Evolutionary conservation across 2,329 filamentous ascomycete genomes (phyloP), one percentile per base, ranked within the genome.

Genomic region (Myriosclerotinia scirpicola): DNA sequence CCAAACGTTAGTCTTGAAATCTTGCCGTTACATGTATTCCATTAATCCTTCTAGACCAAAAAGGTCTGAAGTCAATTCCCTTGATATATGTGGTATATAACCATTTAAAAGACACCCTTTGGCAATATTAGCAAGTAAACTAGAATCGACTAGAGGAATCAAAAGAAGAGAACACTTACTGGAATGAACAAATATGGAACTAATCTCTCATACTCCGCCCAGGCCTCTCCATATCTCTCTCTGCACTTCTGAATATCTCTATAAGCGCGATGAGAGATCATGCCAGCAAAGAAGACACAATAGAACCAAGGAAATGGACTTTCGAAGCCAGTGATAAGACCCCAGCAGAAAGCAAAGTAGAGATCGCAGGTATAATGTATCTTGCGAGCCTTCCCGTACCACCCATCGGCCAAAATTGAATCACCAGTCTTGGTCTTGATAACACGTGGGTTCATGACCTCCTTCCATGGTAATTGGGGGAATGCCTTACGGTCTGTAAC

Each of bases 231-330:
- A 78, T 96, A 96, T 82, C 91, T 93, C 73, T 82, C 82, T 65
- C 85, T 84, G 79, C 92, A 96, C 70, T 88, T 83, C 76, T 90
- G 82, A 68, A 93, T 91, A 75, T 96, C 92, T 68, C 92, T 84
- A 71, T 81, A 81, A 5, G 91, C 89, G 67, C 92, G 89, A 78
- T 96, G 92, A 12, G 87, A 82, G 74, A 95, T 94, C 91, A 94
- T 94, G 72, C 80, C 79, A 22, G 82, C 81, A 77, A 96, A 96
- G 81, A 96, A 96, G 46, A 90, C 78, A 0, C 91, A 90, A 76
- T 96, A 94, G 79, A 96, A 95, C 91, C 92, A 96, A 0, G 92
- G 92, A 79, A 94, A 93, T 0, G 91, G 91, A 75, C 88, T 92
- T 54, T 82, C 81, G 79, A 94, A 93, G 14, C 91, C 91, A 3